A percentile compares a stretch with the other conserved stretches of the same genome.
Evolutionary conservation across 768 basidiomycete species (phyloP).

Genomic region (Kwoniella bestiolae): DNA sequence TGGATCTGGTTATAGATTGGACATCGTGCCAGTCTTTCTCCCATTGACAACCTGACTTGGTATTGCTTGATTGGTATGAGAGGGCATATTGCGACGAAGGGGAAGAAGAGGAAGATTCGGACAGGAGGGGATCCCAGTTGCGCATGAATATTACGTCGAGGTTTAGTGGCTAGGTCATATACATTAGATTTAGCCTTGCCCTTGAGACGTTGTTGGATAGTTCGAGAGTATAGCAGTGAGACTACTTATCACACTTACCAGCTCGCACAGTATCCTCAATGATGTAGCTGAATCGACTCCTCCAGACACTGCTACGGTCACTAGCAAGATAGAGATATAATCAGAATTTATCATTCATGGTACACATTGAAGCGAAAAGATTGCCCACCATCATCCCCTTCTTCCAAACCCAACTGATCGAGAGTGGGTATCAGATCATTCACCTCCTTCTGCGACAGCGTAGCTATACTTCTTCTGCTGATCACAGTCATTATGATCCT

Average conservation of each 20-base stretch:
- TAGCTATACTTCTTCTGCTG: not conserved
- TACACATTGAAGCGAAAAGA: not conserved
- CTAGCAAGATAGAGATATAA: conserved; percentile 58
- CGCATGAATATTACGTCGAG: conserved; percentile 91
- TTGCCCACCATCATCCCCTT: conserved; percentile 44
- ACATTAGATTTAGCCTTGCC: no score
- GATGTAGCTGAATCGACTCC: conserved; percentile 93
- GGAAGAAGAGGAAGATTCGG: conserved; percentile 32
- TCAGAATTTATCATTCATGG: no score
- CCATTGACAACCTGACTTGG: conserved; percentile 82
- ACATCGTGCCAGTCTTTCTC: conserved; percentile 94
- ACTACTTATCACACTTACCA: conserved; percentile 60
- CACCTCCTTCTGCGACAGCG: conserved; percentile 2
- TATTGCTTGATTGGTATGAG: conserved; percentile 62
- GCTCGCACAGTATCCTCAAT: conserved; percentile 72
- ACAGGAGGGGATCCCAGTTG: conserved; percentile 68
- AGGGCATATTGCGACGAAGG: conserved; percentile 3
- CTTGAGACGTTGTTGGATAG: no score
- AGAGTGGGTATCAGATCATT: conserved; percentile 18
- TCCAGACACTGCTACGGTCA: conserved; percentile 91
- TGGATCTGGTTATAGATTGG: conserved; percentile 70
- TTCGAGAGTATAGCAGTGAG: not conserved
- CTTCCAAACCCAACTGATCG: conserved; percentile 25
- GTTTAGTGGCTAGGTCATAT: conserved; percentile 73
- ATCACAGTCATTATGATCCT: not conserved